These are phyloP conservation scores for Coemansia aciculifera DNA, from an alignment of 192 early-diverging fungal genomes.

Conservation along the genomic window DNA sequence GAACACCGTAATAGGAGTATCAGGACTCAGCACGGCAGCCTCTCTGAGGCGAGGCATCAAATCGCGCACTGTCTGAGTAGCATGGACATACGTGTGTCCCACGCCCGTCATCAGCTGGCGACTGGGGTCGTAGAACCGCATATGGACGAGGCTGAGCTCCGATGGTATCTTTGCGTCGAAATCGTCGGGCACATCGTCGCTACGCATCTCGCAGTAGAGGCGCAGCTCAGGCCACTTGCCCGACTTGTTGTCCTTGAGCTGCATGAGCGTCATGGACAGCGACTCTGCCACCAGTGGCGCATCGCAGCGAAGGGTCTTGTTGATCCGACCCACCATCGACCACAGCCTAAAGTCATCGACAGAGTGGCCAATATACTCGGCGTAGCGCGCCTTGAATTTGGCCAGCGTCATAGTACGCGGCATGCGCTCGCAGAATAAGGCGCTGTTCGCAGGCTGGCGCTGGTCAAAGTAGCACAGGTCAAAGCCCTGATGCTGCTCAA, in stretches of 20 bases:
- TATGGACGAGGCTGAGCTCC: slow-evolving; percentile 65
- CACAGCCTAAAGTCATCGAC: slow-evolving; percentile 74
- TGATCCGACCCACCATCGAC: slow-evolving; percentile 85
- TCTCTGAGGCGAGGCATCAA: slow-evolving; percentile 60
- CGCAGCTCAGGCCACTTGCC: slow-evolving; percentile 49
- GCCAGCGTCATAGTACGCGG: slow-evolving; percentile 35
- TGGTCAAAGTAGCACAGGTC: slow-evolving; percentile 81
- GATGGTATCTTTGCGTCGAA: slow-evolving; percentile 10
- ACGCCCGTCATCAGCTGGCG: slow-evolving; percentile 62
- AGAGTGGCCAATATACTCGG: slow-evolving; percentile 45
- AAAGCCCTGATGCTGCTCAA: slow-evolving; percentile 76
- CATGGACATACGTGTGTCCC: slow-evolving; percentile 57
- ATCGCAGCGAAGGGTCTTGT: slow-evolving; percentile 88
- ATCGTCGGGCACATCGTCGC: slow-evolving; percentile 15
- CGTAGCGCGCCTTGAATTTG: slow-evolving; percentile 58
- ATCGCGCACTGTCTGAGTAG: slow-evolving; percentile 59
- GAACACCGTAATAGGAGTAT: slow-evolving; percentile 64
- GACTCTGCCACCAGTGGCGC: slow-evolving; percentile 44
- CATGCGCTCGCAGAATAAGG: slow-evolving; percentile 40
- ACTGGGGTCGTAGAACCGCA: slow-evolving; percentile 81
- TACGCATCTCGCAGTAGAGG: slow-evolving; percentile 54
- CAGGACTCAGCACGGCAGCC: slow-evolving; percentile 58
- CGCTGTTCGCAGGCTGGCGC: slow-evolving; percentile 37
- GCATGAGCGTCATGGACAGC: slow-evolving; percentile 29
- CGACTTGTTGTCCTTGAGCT: slow-evolving; percentile 37